phyloP scores from a whole-genome alignment of 23 red algal species.

The Gracilaria vermiculophylla region DNA sequence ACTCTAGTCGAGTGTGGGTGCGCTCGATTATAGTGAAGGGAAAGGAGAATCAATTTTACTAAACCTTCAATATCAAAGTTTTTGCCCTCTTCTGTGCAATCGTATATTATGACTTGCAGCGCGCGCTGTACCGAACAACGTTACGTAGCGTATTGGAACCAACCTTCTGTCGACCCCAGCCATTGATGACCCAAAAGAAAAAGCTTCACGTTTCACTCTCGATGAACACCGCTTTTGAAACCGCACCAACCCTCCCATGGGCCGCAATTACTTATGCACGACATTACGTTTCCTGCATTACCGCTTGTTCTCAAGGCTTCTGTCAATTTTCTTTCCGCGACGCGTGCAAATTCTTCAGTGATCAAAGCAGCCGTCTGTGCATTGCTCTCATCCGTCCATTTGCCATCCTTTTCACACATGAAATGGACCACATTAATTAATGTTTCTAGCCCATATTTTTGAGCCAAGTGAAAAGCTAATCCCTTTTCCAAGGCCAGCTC shows the following conservation, averaged over 20 bases:
- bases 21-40: too few relatives aligned
- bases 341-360: not conserved
- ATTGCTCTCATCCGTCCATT: not conserved
- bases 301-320: not conserved
- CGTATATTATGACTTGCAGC: too few relatives aligned
- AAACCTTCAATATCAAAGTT: too few relatives aligned
- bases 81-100: too few relatives aligned
- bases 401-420: not conserved
- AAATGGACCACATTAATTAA: not conserved
- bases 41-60: too few relatives aligned
- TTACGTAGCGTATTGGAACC: too few relatives aligned
- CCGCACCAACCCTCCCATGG: constrained; percentile 22
- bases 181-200: not conserved
- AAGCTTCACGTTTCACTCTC: not conserved
- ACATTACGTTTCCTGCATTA: not conserved
- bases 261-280: not conserved
- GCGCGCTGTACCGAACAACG: too few relatives aligned
- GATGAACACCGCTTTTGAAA: not conserved
- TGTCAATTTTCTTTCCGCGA: not conserved
- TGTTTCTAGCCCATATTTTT: not conserved
- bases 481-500: not conserved
- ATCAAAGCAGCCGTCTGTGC: not conserved
- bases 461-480: not conserved
- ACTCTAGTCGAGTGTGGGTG: too few relatives aligned
- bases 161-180: not conserved